A percentile compares a stretch with the other conserved stretches of the same genome.
These are phyloP conservation scores for Tulasnella calospora DNA, from an alignment of 768 basidiomycete species.

Conservation along the genomic window DNA sequence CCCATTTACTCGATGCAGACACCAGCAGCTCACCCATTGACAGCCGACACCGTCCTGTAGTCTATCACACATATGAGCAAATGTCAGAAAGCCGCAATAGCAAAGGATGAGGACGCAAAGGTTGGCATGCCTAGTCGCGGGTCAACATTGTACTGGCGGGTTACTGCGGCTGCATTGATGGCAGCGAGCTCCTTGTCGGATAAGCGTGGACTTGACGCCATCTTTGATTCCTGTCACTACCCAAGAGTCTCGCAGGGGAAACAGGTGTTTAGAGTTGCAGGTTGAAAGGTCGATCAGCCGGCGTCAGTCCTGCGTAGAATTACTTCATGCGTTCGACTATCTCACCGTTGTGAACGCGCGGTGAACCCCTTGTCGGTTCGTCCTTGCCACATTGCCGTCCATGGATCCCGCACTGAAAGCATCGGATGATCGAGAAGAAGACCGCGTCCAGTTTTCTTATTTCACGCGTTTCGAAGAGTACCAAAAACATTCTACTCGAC, in stretches of 20 bases:
- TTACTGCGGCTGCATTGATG: constrained; percentile 85
- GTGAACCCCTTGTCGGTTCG: background rate
- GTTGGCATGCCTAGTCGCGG: constrained; percentile 72
- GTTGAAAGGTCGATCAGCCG: background rate
- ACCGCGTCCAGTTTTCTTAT: background rate
- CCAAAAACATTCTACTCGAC: background rate
- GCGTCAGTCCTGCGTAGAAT: constrained; percentile 2
- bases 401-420: background rate
- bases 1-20: background rate
- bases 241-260: background rate
- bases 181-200: constrained; percentile 63
- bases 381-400: background rate
- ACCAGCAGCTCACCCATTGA: constrained; percentile 73
- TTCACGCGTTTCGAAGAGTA: constrained; percentile 18
- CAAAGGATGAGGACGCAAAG: constrained; percentile 16
- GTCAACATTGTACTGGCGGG: constrained; percentile 79
- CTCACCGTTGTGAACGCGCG: background rate
- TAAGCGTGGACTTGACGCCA: constrained; percentile 26
- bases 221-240: constrained; percentile 5
- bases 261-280: constrained; percentile 2
- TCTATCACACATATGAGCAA: constrained; percentile 45
- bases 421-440: background rate
- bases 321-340: constrained; percentile 3
- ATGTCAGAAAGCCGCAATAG: constrained; percentile 24
- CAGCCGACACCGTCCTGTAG: constrained; percentile 96